Evolutionary conservation across 2,329 filamentous ascomycete genomes (phyloP).

Genomic region (Neofusicoccum umdonicola): DNA sequence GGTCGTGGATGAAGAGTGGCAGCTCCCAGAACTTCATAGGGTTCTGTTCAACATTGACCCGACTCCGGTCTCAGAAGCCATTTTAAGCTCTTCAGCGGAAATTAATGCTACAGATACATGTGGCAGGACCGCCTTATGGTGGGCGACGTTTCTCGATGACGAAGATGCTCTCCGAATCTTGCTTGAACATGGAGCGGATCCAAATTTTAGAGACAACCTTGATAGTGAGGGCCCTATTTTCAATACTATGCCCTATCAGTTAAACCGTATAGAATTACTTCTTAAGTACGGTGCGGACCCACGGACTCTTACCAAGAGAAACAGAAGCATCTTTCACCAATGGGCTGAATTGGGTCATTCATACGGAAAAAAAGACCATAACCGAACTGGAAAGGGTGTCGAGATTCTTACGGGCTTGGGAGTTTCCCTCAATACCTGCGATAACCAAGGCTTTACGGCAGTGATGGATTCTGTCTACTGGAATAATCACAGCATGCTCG

Average conservation of each 20-base stretch:
- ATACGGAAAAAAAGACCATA: background rate
- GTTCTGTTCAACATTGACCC: background rate
- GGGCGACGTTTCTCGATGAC: background rate
- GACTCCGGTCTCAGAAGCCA: background rate
- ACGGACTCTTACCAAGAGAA: background rate
- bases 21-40: background rate
- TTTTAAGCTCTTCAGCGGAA: background rate
- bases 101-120: background rate
- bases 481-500: background rate
- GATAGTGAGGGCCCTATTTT: background rate
- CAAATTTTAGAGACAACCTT: background rate
- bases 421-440: background rate
- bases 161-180: background rate
- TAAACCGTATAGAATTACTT: background rate
- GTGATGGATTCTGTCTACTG: background rate
- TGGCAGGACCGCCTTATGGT: background rate
- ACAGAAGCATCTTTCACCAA: background rate
- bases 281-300: background rate
- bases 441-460: background rate
- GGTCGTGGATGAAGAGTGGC: too few relatives aligned
- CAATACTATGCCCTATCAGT: too few relatives aligned
- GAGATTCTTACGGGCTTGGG: background rate
- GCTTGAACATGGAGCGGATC: background rate
- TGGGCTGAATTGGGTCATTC: background rate
- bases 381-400: background rate